Percentiles rank a stretch among this genome's conserved stretches.
phyloP scores from a whole-genome alignment of 345 rosid species.

The Balakata baccata region DNA sequence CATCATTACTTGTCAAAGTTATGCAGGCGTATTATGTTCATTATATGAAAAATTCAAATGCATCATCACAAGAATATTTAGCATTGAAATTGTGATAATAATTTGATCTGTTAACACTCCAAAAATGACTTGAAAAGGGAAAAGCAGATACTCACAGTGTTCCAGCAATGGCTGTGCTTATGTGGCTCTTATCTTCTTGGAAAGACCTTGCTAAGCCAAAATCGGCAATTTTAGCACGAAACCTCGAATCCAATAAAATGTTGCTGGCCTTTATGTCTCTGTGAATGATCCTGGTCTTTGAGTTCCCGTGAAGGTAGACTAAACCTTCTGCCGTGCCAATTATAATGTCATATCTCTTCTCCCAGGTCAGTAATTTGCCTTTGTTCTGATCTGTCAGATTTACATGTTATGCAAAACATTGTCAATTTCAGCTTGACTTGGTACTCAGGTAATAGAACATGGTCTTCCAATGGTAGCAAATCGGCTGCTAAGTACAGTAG shows the following conservation, averaged over 20 bases:
- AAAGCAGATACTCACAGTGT: conserved; percentile 57
- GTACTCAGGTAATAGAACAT: background rate
- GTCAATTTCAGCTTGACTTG: background rate
- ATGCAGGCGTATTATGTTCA: background rate
- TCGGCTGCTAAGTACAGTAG: background rate
- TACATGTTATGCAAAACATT: conserved; percentile 4
- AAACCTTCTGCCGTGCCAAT: conserved; percentile 88
- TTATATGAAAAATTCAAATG: background rate
- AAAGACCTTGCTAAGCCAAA: conserved; percentile 92
- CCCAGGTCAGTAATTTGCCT: conserved; percentile 70
- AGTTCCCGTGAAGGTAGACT: conserved; percentile 76
- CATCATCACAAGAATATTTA: background rate
- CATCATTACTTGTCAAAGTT: background rate
- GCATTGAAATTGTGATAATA: background rate
- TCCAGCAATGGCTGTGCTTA: conserved; percentile 97
- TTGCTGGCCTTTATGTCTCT: conserved; percentile 93
- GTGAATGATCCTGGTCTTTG: conserved; percentile 66
- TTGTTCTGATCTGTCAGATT: conserved; percentile 49
- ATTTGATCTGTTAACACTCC: too few relatives aligned
- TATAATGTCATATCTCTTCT: conserved; percentile 52
- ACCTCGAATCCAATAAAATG: conserved; percentile 65
- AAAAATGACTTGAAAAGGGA: background rate
- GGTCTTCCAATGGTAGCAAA: background rate
- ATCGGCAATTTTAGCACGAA: conserved; percentile 92
- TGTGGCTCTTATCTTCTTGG: conserved; percentile 86